Evolutionary conservation across 495 filamentous ascomycete genomes (phyloP), one percentile per base, ranked within the genome.

Genomic region (Halenospora varia): DNA sequence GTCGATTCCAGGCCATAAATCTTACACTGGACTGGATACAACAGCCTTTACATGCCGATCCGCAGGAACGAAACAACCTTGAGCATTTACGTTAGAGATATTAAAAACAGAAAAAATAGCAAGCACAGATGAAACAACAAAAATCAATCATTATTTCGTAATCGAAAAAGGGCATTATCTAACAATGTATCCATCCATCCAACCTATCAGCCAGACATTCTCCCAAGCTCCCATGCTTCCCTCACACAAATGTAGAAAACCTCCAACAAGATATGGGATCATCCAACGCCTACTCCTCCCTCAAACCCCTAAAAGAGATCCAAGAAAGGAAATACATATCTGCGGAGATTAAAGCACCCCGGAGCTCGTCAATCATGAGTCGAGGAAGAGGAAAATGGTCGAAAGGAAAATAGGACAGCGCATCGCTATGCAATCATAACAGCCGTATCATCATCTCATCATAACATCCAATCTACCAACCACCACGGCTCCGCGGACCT

Each of bases 391-490:
- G 29, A 4, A 35, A 35, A 13, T 35, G 29, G 13, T 6, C 6
- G 4, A 13, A 35, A 35, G 29, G 6, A 6, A 35, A 35, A 35
- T n/a, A 35, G 6, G 13, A 35, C 4, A 35, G 29, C 29, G 85
- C 87, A 23, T 46, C 42, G 42, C n/a, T 46, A 46, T 46, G 42
- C 42, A 46, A 17, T 46, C 42, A n/a, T 46, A 20, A 46, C 13
- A 46, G 42, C 42, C 42, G 42, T 46, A 8, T 8, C 6, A 17
- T n/a, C 42, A n/a, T 46, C 17, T 46, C n/a, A 20, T 46, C 17
- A n/a, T 46, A n/a, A 8, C 42, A n/a, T 4, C 8, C 8, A 6
- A 20, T 46, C n/a, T 46, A 46, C 42, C 42, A 46, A 9, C 42
- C 42, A n/a, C 42, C 42, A 17, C 42, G 8, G 42, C 42, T n/a